Evolutionary conservation across 2,329 filamentous ascomycete species (phyloP), one percentile per base, ranked within the genome.

Genomic region (Phoma sp.): DNA sequence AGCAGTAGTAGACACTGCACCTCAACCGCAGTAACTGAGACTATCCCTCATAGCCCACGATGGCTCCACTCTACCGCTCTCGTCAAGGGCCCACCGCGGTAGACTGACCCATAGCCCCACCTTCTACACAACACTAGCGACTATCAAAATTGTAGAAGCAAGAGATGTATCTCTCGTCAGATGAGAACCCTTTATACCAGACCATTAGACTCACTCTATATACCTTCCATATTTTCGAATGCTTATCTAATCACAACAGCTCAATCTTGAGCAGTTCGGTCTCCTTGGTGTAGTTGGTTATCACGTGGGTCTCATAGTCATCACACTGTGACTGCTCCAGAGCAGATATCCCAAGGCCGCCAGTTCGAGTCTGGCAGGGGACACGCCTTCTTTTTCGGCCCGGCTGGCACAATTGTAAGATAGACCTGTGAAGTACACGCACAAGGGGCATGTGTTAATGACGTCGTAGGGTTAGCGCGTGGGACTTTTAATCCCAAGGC

Each of bases 221-320:
- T 26, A n/a, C 4, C 1, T 0, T 26, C 17, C 18, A 20, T 14
- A 1, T 17, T n/a, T 0, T 1, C 6, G 2, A 1, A 14, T 12
- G 38, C 25, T 30, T 53, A 61, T 57, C 46, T 42, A 56, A 51
- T 42, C 53, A 56, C 18, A 37, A 56, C 30, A 23, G 15, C 38
- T 20, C 33, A n/a, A 23, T 45, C n/a, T 25, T n/a, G 25, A 36
- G 34, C 14, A 12, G 33, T 29, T 12, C 1, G 21, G 66, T 68
- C 62, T 71, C 67, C 60, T 72, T 71, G 66, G 69, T 72, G 68
- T 72, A 72, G 69, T 69, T 59, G 68, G 67, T 72, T 71, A 70
- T 71, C 67, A 72, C 67, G 69, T 72, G 58, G 69, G 69, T 72
- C 69, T 72, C 69, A 72, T 70, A 71, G 28, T 47, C 40, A 20